phyloP scores from a whole-genome alignment of 176 grass and related monocot species.

The Triticum dicoccoides region DNA sequence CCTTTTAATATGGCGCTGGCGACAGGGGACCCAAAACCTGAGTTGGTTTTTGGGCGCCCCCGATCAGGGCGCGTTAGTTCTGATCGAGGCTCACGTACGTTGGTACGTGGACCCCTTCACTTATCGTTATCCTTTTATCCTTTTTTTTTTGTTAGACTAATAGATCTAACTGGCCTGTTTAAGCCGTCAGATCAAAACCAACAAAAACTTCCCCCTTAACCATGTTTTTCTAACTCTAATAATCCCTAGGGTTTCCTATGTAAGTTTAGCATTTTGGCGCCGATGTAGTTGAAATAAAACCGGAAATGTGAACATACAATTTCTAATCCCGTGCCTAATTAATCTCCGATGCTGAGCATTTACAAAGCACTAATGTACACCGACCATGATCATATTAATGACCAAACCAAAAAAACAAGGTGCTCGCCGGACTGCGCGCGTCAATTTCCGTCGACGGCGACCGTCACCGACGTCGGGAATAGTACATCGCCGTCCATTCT shows the following conservation, averaged over 20 bases:
- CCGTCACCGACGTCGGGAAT: slow-evolving; percentile 39
- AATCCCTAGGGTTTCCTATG: not conserved
- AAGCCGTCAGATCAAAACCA: too few relatives aligned
- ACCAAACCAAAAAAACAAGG: not conserved
- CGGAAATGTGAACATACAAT: not conserved
- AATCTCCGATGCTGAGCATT: slow-evolving; percentile 33
- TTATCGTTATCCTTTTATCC: too few relatives aligned
- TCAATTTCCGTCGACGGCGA: slow-evolving; percentile 55
- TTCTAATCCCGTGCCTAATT: slow-evolving; percentile 13
- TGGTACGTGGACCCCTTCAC: too few relatives aligned
- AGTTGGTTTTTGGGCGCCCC: too few relatives aligned
- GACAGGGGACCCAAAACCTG: too few relatives aligned
- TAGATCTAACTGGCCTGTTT: too few relatives aligned
- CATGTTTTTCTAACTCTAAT: not conserved
- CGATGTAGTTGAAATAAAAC: not conserved
- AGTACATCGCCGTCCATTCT: slow-evolving; percentile 30
- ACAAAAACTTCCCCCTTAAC: too few relatives aligned
- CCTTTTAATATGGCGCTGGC: too few relatives aligned
- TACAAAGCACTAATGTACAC: slow-evolving; percentile 45
- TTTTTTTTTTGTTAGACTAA: too few relatives aligned
- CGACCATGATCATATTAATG: slow-evolving; percentile 37
- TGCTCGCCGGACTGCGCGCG: not conserved
- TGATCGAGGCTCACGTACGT: too few relatives aligned
- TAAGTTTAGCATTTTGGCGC: too few relatives aligned
- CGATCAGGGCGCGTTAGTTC: too few relatives aligned